Conservation (phyloP, 371 early-diverging fungal species). For the Haplosporangium sp. region DNA sequence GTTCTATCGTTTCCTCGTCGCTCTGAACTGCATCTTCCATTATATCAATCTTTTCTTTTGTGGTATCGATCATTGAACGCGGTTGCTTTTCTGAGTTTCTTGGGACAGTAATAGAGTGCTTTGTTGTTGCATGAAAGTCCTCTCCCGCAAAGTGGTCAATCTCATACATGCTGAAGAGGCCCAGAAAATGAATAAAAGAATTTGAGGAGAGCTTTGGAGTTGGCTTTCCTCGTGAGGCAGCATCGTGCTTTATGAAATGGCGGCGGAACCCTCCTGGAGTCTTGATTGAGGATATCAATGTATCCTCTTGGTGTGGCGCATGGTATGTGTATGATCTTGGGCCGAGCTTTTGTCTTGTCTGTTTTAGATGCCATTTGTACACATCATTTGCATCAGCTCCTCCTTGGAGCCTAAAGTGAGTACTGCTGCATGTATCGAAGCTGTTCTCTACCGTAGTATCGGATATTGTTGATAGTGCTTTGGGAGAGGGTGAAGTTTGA, state of each 20-base stretch:
- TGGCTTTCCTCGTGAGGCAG: conserved; percentile 38
- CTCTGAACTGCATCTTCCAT: conserved; percentile 65
- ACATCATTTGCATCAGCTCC: conserved; percentile 68
- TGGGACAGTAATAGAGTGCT: conserved; percentile 34
- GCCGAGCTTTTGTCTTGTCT: conserved; percentile 22
- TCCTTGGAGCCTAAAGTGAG: conserved; percentile 60
- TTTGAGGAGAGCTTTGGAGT: conserved; percentile 55
- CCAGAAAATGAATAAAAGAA: conserved; percentile 81
- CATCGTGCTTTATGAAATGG: conserved; percentile 69
- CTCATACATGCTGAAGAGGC: conserved; percentile 58
- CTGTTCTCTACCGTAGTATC: conserved; percentile 1
- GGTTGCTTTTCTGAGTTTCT: conserved; percentile 26
- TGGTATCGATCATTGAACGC: conserved; percentile 14
- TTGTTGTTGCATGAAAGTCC: conserved; percentile 59
- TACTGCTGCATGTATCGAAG: not conserved
- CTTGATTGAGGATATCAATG: conserved; percentile 42
- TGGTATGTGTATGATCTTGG: conserved; percentile 38
- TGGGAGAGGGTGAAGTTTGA: not conserved
- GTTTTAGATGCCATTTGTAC: conserved; percentile 66
- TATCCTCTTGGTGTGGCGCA: conserved; percentile 9
- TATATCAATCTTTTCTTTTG: conserved; percentile 52
- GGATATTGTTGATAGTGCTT: conserved; percentile 3
- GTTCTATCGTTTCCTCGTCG: conserved; percentile 53
- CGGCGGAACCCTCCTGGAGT: conserved; percentile 83
- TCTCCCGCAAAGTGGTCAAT: conserved; percentile 84